Evolutionary conservation across 1,139 yeast genomes (phyloP), one percentile per base, ranked within the genome.

Genomic region (Insectozyma bohioensis): DNA sequence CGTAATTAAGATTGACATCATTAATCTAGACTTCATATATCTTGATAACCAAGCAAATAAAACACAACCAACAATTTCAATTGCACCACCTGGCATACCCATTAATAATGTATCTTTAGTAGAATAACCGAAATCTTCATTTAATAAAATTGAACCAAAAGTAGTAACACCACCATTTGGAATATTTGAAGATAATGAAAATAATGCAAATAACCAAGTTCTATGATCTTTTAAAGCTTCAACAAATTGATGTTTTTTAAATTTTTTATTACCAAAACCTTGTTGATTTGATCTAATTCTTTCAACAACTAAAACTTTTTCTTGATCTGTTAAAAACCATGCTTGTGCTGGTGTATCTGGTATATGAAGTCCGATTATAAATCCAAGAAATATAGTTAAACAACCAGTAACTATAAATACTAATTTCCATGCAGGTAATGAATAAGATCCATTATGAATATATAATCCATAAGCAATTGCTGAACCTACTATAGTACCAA

Each of bases 261-360:
- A 67, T 26, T 63, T 61, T 37, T 62, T 67, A 44, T 73, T 73
- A 31, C 82, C 82, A 39, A 77, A 74, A 11, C 84, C 82, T 46
- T 80, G 74, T 31, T 63, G 59, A 41, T 70, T 69, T 1, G 43
- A 45, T 48, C 72, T 56, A 20, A 59, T 51, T 42, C 67, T 45
- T 36, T 64, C 61, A 21, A 64, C 64, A 5, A 58, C 65, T 20
- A 57, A 40, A 11, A 45, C 38, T 35, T 71, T 73, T 41, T 80
- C 85, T 21, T 65, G 60, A 7, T 64, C 69, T 9, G 60, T 58
- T 30, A 78, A 60, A 33, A 55, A 62, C 61, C 62, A 58, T 6
- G 67, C 67, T 20, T 38, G 39, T 6, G 52, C 45, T 5, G 65
- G 67, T 13, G 47, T 41, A 39, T 56, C 56, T 4, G 68, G 69